phyloP scores from a whole-genome alignment of 1,284 basidiomycete species.

The Boletus subluridellus region DNA sequence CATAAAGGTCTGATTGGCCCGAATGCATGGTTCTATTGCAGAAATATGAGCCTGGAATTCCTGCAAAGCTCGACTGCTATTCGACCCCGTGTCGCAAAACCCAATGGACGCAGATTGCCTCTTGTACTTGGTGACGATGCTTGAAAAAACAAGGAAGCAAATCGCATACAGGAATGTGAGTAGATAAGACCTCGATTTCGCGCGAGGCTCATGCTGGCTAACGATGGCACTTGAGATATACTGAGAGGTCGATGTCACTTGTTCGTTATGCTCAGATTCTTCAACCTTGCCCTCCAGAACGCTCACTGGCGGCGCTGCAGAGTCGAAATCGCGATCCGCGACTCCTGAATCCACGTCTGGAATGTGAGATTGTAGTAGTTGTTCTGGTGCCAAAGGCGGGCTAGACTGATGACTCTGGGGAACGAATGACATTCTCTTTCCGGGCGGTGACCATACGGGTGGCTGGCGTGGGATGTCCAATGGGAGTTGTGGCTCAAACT shows the following conservation, averaged over 20 bases:
- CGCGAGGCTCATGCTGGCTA: conserved; percentile 11
- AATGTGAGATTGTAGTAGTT: conserved; percentile 7
- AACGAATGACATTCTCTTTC: conserved; percentile 14
- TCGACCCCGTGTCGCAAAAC: conserved; percentile 71
- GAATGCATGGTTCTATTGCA: conserved; percentile 59
- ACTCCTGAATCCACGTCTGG: conserved; percentile 14
- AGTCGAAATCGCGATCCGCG: conserved; percentile 18
- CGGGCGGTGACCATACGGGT: conserved; percentile 14
- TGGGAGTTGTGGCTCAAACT: conserved; percentile 59
- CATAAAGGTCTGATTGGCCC: conserved; percentile 48
- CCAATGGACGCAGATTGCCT: conserved; percentile 69
- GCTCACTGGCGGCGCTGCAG: conserved; percentile 20
- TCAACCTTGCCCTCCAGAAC: conserved; percentile 12
- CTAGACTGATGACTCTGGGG: conserved; percentile 17
- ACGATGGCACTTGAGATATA: conserved; percentile 37
- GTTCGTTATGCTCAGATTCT: conserved; percentile 12
- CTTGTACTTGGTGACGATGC: conserved; percentile 55
- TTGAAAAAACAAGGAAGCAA: conserved; percentile 38
- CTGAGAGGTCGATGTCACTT: conserved; percentile 35
- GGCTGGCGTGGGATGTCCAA: conserved; percentile 30
- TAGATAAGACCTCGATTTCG: conserved; percentile 26
- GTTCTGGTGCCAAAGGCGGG: conserved; percentile 6
- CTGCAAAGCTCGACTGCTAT: conserved; percentile 62
- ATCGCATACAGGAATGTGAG: conserved; percentile 41
- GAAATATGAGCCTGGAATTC: conserved; percentile 43